A percentile compares a stretch with the other conserved stretches of the same genome.
Evolutionary conservation across 805 yeast species (phyloP).

Genomic region (Debaryomyces castellii): DNA sequence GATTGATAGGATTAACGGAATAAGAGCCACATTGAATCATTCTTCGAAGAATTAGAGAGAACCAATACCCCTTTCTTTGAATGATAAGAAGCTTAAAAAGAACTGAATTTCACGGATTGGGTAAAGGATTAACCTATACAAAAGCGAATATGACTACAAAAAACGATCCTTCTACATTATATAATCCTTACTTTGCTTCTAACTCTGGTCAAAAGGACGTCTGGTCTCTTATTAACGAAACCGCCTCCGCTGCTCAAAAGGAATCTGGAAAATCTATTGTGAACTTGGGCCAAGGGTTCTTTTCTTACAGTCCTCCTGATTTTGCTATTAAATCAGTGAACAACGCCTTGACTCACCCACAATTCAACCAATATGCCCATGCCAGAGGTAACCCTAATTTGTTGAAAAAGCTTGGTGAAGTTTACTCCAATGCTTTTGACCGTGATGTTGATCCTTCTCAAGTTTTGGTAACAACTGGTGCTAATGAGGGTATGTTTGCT

Average conservation of each 20-base stretch:
- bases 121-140: background rate
- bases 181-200: slow-evolving; percentile 61
- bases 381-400: slow-evolving; percentile 84
- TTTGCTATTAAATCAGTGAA: slow-evolving; percentile 85
- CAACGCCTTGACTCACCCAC: slow-evolving; percentile 68
- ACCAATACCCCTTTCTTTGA: background rate
- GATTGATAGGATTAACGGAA: background rate
- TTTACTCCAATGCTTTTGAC: slow-evolving; percentile 69
- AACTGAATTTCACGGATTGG: background rate
- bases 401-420: slow-evolving; percentile 63
- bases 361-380: slow-evolving; percentile 89
- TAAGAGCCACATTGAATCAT: background rate
- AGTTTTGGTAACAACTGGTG: slow-evolving; percentile 89
- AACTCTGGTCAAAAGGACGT: slow-evolving; percentile 79
- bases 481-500: slow-evolving; percentile 91
- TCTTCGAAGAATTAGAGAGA: background rate
- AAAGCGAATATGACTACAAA: slow-evolving; percentile 3
- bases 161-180: slow-evolving; percentile 22
- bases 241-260: slow-evolving; percentile 80
- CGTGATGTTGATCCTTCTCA: slow-evolving; percentile 57
- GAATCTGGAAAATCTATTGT: slow-evolving; percentile 74
- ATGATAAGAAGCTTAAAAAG: background rate
- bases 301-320: slow-evolving; percentile 93
- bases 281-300: slow-evolving; percentile 96
- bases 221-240: slow-evolving; percentile 93